phyloP scores from a whole-genome alignment of 2,329 filamentous ascomycete genomes.

The Aspergillaceae sp. region DNA sequence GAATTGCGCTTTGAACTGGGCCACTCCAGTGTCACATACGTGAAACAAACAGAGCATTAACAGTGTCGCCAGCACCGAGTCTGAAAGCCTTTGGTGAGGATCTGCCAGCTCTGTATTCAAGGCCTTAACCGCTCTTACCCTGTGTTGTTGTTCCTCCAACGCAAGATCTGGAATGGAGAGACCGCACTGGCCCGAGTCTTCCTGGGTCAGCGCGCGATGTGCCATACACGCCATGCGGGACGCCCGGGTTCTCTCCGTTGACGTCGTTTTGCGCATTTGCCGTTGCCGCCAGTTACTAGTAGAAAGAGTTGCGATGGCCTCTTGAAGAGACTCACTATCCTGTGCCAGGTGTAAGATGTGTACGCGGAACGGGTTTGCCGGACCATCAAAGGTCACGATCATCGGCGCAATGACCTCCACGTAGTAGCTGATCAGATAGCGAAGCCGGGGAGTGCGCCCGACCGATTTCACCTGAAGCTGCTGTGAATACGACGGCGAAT shows the following conservation, averaged over 20 bases:
- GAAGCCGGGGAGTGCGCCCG: conserved; percentile 65
- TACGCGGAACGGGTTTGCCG: conserved; percentile 74
- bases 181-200: conserved; percentile 30
- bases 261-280: conserved; percentile 48
- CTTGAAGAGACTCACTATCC: conserved; percentile 73
- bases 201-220: conserved; percentile 34
- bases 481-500: conserved; percentile 28
- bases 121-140: conserved; percentile 71
- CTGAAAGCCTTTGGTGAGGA: conserved; percentile 63
- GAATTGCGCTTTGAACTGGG: conserved; percentile 88
- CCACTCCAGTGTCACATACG: conserved; percentile 85
- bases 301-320: conserved; percentile 81
- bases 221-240: conserved; percentile 42
- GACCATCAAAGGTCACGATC: conserved; percentile 82
- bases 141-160: conserved; percentile 72
- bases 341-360: conserved; percentile 72
- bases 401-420: conserved; percentile 85
- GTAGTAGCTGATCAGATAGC: conserved; percentile 88
- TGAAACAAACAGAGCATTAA: conserved; percentile 85
- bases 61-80: conserved; percentile 79
- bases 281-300: conserved; percentile 85
- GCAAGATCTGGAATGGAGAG: conserved; percentile 51
- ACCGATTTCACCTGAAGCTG: conserved; percentile 40
- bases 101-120: conserved; percentile 80
- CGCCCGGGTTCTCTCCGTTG: conserved; percentile 45